Evolutionary conservation across 164 flowering plant species (phyloP).

Genomic region (Stephania cephalantha): DNA sequence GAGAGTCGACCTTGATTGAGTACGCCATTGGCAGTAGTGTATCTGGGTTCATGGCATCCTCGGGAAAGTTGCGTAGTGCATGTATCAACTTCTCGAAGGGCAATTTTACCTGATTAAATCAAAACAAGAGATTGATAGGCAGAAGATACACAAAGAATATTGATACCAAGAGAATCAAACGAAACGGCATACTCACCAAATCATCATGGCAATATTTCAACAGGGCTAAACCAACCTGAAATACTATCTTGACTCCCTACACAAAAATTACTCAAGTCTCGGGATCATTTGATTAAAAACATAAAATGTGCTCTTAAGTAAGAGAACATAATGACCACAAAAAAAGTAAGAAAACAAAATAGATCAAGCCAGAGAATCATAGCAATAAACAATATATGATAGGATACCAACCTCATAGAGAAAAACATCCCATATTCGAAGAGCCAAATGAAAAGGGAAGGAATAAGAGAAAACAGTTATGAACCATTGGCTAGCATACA

Average conservation of each 20-base stretch:
- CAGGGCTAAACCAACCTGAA: slow-evolving; percentile 92
- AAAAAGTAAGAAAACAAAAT: too few relatives aligned
- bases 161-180: background rate
- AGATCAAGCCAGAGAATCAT: background rate
- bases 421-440: slow-evolving; percentile 98
- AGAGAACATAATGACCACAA: too few relatives aligned
- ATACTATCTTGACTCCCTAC: slow-evolving; percentile 91
- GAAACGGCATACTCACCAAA: slow-evolving; percentile 44
- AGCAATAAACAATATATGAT: background rate
- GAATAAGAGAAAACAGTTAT: slow-evolving; percentile 99
- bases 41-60: slow-evolving; percentile 95
- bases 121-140: slow-evolving; percentile 7
- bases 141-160: background rate
- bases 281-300: background rate
- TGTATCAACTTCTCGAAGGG: slow-evolving; percentile 93
- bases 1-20: slow-evolving; percentile 58
- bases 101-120: slow-evolving; percentile 51
- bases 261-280: slow-evolving; percentile 4
- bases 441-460: slow-evolving; percentile 92
- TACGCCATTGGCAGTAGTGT: slow-evolving; percentile 84
- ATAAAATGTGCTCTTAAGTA: too few relatives aligned
- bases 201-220: slow-evolving; percentile 85
- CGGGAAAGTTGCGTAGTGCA: slow-evolving; percentile 86
- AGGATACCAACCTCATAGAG: slow-evolving; percentile 65
- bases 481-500: slow-evolving; percentile 99